These are phyloP conservation scores for Fusarium cyanostomum DNA, from an alignment of 2,329 filamentous ascomycete genomes.

Conservation along the genomic window DNA sequence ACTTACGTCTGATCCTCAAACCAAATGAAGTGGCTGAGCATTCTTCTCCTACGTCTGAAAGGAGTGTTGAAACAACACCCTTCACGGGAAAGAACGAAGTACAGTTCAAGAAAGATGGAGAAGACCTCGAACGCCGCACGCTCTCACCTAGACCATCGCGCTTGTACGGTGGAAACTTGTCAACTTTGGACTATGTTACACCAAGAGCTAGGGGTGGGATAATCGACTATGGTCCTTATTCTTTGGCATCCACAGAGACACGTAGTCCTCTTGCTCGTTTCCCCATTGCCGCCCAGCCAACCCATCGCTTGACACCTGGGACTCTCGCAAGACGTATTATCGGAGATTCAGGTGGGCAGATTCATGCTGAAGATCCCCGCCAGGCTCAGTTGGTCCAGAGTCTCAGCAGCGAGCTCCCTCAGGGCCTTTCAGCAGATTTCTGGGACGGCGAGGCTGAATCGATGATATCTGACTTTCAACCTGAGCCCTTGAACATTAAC, in stretches of 20 bases:
- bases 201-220: conserved; percentile 1
- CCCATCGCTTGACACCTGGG: conserved; percentile 39
- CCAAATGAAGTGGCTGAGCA: neutral
- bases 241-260: conserved; percentile 20
- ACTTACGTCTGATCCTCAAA: neutral
- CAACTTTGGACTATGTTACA: conserved; percentile 14
- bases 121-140: neutral
- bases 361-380: conserved; percentile 32
- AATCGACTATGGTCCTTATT: conserved; percentile 19
- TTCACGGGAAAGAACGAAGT: neutral
- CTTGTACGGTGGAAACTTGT: conserved; percentile 1
- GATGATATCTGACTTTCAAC: conserved; percentile 35
- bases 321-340: conserved; percentile 37
- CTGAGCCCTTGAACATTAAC: conserved; percentile 39
- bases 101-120: neutral
- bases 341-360: conserved; percentile 35
- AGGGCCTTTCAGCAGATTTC: conserved; percentile 37
- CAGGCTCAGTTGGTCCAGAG: conserved; percentile 32
- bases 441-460: conserved; percentile 29
- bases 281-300: conserved; percentile 40
- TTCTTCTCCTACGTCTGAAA: neutral
- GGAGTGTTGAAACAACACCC: neutral
- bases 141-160: conserved; percentile 14
- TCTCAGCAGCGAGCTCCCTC: conserved; percentile 12
- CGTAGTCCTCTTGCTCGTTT: conserved; percentile 41